Conservation (phyloP, 2,329 filamentous ascomycete species). For the Fusarium compactum region DNA sequence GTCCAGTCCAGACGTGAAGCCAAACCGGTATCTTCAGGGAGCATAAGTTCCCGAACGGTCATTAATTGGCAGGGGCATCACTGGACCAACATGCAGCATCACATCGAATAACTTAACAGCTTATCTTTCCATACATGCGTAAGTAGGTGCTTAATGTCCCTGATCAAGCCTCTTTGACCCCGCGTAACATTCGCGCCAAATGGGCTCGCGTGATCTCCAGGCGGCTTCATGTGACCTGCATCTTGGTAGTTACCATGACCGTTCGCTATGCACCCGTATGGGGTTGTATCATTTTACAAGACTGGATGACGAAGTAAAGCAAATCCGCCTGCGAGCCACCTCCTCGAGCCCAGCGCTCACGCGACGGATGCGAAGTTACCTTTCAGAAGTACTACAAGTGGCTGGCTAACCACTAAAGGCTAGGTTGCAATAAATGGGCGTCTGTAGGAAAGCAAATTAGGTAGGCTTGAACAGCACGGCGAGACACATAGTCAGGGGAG, state of each 20-base stretch:
- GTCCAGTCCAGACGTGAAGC: neutral
- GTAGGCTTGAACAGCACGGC: neutral
- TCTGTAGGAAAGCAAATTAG: neutral
- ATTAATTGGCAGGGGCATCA: neutral
- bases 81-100: neutral
- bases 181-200: constrained; percentile 2
- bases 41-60: neutral
- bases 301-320: neutral
- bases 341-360: constrained; percentile 1
- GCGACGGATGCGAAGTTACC: neutral
- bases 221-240: constrained; percentile 34
- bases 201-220: constrained; percentile 13
- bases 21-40: neutral
- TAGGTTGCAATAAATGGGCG: neutral
- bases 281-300: constrained; percentile 20
- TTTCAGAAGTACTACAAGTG: neutral
- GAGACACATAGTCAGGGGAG: neutral
- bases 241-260: constrained; percentile 10
- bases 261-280: constrained; percentile 22
- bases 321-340: neutral
- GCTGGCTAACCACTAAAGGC: neutral
- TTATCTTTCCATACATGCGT: neutral
- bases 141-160: neutral
- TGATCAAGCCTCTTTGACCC: constrained; percentile 1
- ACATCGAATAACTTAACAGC: neutral